A percentile compares a stretch with the other conserved stretches of the same genome.
Conservation (phyloP, 192 early-diverging fungal species). For the Coemansia sp. region DNA sequence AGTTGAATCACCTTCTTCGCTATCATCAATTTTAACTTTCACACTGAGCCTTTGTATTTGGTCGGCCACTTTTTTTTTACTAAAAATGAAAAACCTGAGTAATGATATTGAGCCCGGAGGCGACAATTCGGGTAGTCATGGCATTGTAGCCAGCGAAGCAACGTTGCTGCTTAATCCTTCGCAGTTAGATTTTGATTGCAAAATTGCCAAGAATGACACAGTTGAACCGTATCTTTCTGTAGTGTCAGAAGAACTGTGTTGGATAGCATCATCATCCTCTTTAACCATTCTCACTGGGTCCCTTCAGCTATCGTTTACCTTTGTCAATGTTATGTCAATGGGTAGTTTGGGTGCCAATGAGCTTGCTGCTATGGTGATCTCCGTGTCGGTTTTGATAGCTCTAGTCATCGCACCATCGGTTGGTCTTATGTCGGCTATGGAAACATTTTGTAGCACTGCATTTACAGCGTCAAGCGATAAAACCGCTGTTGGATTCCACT, state of each 20-base stretch:
- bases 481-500: conserved; percentile 12
- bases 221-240: conserved; percentile 12
- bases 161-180: conserved; percentile 36
- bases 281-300: conserved; percentile 9
- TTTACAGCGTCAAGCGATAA: conserved; percentile 11
- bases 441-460: background rate
- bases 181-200: conserved; percentile 23
- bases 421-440: conserved; percentile 10
- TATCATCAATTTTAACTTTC: no score
- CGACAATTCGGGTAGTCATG: no score
- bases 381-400: background rate
- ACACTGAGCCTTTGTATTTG: no score
- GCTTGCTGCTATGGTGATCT: conserved; percentile 9
- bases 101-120: no score
- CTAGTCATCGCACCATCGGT: background rate
- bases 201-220: conserved; percentile 26
- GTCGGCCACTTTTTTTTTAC: no score
- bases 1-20: no score
- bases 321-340: conserved; percentile 1
- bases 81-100: no score
- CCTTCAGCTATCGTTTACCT: background rate
- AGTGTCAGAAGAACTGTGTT: conserved; percentile 14
- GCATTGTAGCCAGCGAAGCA: no score
- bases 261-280: conserved; percentile 31
- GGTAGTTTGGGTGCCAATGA: background rate